A percentile compares a stretch with the other conserved stretches of the same genome.
Conservation (phyloP, 2,329 filamentous ascomycete species). For the Aspergillus pseudoviridinutans region DNA sequence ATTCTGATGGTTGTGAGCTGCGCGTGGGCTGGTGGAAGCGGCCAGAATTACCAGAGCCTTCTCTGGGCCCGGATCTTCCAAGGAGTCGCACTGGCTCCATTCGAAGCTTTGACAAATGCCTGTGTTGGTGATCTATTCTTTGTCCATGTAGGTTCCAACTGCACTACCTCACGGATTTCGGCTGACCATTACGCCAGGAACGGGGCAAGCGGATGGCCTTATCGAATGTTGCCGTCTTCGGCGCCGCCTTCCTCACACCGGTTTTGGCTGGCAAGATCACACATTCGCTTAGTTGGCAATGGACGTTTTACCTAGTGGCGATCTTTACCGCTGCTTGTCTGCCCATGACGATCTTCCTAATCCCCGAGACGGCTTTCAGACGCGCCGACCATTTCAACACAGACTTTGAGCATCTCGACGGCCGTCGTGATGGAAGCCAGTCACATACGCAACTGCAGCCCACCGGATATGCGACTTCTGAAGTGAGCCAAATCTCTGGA, state of each 20-base stretch:
- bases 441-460: constrained; percentile 9
- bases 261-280: constrained; percentile 90
- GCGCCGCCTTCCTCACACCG: constrained; percentile 72
- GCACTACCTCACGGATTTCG: not conserved
- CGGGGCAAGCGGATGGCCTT: constrained; percentile 85
- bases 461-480: constrained; percentile 1
- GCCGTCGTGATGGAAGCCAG: constrained; percentile 10
- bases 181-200: constrained; percentile 45
- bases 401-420: constrained; percentile 52
- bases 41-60: constrained; percentile 66
- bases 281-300: constrained; percentile 69
- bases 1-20: constrained; percentile 69
- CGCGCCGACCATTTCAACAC: constrained; percentile 66
- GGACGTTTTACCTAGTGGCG: constrained; percentile 83
- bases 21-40: constrained; percentile 71
- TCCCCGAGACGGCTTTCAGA: constrained; percentile 78
- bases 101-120: constrained; percentile 85
- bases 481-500: constrained; percentile 6
- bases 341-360: constrained; percentile 69
- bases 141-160: constrained; percentile 62
- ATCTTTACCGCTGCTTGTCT: constrained; percentile 74
- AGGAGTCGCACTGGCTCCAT: constrained; percentile 80
- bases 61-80: constrained; percentile 78
- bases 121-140: constrained; percentile 87
- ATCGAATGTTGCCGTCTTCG: constrained; percentile 65